These are phyloP conservation scores for Kodamaea lidongshanica DNA, from an alignment of 805 yeast species.

Conservation along the genomic window DNA sequence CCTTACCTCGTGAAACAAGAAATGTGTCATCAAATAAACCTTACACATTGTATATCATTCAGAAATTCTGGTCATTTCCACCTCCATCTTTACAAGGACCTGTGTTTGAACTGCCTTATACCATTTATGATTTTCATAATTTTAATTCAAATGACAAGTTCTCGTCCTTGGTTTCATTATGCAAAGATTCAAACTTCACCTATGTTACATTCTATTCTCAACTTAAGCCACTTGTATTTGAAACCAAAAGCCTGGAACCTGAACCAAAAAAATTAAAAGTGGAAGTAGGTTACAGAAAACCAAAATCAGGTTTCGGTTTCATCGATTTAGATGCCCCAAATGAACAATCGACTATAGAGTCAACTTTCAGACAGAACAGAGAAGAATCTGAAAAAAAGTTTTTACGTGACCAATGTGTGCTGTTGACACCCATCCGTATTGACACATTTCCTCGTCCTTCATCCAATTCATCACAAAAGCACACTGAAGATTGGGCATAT, in stretches of 20 bases:
- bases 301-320: slow-evolving; percentile 26
- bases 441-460: no score
- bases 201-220: slow-evolving; percentile 18
- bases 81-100: slow-evolving; percentile 25
- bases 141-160: slow-evolving; percentile 12
- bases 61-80: neutral
- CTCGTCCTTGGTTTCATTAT: slow-evolving; percentile 14
- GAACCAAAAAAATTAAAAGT: neutral
- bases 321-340: no score
- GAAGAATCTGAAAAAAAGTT: no score
- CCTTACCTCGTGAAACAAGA: slow-evolving; percentile 12
- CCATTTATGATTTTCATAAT: slow-evolving; percentile 1
- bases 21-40: slow-evolving; percentile 5
- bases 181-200: slow-evolving; percentile 5
- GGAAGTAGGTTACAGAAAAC: slow-evolving; percentile 11
- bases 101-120: neutral
- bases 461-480: no score
- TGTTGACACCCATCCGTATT: no score
- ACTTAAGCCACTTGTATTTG: slow-evolving; percentile 24
- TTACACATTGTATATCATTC: slow-evolving; percentile 1
- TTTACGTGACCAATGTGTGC: no score
- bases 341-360: no score
- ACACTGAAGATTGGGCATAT: no score
- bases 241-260: neutral
- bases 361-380: no score